Evolutionary conservation across 2,329 filamentous ascomycete species (phyloP), one percentile per base, ranked within the genome.

Genomic region (Didymella segeticola): DNA sequence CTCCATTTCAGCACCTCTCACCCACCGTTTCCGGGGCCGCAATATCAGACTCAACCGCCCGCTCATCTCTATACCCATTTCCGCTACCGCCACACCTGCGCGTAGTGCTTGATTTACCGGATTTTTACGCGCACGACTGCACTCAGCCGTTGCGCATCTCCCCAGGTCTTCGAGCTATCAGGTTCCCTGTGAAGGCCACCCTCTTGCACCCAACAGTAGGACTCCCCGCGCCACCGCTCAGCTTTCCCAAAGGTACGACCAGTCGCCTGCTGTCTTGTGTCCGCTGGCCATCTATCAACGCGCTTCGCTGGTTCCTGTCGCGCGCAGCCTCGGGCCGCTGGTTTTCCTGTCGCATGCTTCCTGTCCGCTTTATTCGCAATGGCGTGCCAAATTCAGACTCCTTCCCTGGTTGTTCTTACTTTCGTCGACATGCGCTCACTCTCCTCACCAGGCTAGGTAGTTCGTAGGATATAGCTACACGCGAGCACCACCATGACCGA

Each of bases 401-500:
- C 51, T 60, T 62, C 56, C 50, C 62, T 59, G 67, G 67, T 60
- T 61, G 52, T 43, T 56, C 52, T 53, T 57, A 55, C 53, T 43
- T 58, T 62, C 60, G 50, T 65, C 63, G 64, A 63, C 57, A 61
- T 65, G 58, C 61, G 68, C 70, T 73, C 69, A 73, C 70, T 58
- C 56, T 63, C 67, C 58, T 54, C 43, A 60, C 61, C 68, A 72
- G 69, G 64, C 67, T 73, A 72, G 69, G 65, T 63, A 55, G 51
- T 59, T 53, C 38, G 47, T 47, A 58, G 63, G 58, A 56, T 49
- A 56, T 51, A 56, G 41, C 55, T 60, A 46, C 29, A 52, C 45
- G 30, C 47, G 49, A 57, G 49, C 37, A 50, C 52, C 58, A 68
- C 34, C 51, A 92, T 91, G 86, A 89, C 86, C 71, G 91, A 96